These are phyloP conservation scores for Thraustochytrium sp. DNA, from an alignment of 352 stramenopile genomes.

Conservation along the genomic window DNA sequence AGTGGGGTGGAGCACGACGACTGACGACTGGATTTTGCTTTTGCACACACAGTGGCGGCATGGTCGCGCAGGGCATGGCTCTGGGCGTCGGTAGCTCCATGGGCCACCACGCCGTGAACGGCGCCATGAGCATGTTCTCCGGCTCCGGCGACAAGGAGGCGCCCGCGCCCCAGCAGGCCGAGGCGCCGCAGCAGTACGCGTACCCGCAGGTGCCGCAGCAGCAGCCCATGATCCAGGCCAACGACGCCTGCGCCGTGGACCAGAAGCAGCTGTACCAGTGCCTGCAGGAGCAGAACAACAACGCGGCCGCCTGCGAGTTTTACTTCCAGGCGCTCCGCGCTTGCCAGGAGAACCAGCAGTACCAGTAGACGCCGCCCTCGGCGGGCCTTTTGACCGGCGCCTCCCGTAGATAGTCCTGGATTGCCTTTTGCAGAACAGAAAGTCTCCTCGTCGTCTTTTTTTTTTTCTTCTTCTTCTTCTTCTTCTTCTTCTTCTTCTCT, in stretches of 20 bases:
- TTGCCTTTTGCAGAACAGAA: too few relatives aligned
- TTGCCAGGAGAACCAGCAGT: constrained; percentile 61
- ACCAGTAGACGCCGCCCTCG: not conserved
- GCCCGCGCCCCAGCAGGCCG: constrained; percentile 42
- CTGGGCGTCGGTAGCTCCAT: constrained; percentile 71
- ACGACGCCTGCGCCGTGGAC: not conserved
- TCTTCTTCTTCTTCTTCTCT: too few relatives aligned
- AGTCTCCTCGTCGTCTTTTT: too few relatives aligned
- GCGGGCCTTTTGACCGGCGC: too few relatives aligned
- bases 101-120: constrained; percentile 63
- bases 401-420: too few relatives aligned
- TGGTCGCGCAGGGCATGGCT: constrained; percentile 67
- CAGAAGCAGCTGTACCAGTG: constrained; percentile 26
- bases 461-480: too few relatives aligned
- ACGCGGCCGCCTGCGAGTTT: constrained; percentile 71
- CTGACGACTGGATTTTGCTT: constrained; percentile 53
- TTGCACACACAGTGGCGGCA: constrained; percentile 59
- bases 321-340: constrained; percentile 71
- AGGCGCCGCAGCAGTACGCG: constrained; percentile 15
- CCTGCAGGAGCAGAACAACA: constrained; percentile 56
- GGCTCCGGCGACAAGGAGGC: constrained; percentile 55
- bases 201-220: not conserved
- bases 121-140: constrained; percentile 63
- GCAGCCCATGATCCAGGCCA: not conserved
- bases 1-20: not conserved